These are phyloP conservation scores for Petrea volubilis DNA, from an alignment of 257 asterid genomes.

Conservation along the genomic window DNA sequence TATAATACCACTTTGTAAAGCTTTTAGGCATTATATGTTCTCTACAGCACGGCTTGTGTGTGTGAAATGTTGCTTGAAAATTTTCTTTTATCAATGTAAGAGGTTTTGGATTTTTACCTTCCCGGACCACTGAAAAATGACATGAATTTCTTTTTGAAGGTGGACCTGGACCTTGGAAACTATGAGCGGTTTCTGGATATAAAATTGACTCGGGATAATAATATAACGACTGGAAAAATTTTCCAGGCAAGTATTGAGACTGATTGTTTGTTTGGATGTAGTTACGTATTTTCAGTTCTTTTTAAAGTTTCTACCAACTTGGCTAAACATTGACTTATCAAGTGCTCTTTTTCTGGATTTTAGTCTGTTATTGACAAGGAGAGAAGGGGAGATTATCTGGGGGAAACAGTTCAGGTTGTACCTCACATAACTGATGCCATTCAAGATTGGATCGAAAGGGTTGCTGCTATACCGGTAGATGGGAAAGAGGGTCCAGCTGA, in stretches of 20 bases:
- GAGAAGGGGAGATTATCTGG: slow-evolving; percentile 78
- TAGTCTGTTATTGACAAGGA: slow-evolving; percentile 74
- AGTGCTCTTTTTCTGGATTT: slow-evolving; percentile 18
- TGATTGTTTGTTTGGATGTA: not conserved
- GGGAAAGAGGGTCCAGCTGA: slow-evolving; percentile 83
- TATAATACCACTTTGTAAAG: not conserved
- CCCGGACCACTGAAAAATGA: slow-evolving; percentile 14
- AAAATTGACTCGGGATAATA: slow-evolving; percentile 77
- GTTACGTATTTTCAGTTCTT: not conserved
- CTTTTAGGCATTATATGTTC: not conserved
- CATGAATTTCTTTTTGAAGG: slow-evolving; percentile 49
- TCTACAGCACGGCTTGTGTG: not conserved
- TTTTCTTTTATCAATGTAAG: not conserved
- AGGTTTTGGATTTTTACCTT: not conserved
- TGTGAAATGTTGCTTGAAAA: not conserved
- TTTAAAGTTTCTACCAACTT: slow-evolving; percentile 5
- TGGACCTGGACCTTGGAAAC: slow-evolving; percentile 98
- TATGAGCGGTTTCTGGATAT: slow-evolving; percentile 91
- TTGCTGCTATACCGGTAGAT: slow-evolving; percentile 69
- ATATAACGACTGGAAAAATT: slow-evolving; percentile 90
- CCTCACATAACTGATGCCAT: slow-evolving; percentile 88
- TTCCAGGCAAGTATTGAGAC: slow-evolving; percentile 65
- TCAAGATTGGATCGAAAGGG: slow-evolving; percentile 86
- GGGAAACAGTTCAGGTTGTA: slow-evolving; percentile 78
- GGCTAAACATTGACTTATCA: slow-evolving; percentile 15